Conservation (phyloP, 306 rosid genomes). For the Vigna mungo region DNA sequence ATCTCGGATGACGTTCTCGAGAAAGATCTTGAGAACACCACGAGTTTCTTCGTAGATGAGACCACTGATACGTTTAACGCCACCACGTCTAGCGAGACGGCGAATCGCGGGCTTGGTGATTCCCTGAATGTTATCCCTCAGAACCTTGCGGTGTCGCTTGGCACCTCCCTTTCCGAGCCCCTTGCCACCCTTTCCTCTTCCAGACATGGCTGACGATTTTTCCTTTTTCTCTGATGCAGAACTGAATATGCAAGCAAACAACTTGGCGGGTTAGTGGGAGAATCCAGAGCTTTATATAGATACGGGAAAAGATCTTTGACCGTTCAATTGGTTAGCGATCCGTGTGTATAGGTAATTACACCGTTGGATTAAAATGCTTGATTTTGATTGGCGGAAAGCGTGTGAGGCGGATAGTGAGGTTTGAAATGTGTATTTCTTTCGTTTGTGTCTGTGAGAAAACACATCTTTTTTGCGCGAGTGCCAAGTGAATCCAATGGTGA, state of each 20-base stretch:
- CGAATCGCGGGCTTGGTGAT: conserved; percentile 69
- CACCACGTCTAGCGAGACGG: conserved; percentile 66
- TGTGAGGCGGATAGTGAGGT: conserved; percentile 9
- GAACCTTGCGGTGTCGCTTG: conserved; percentile 69
- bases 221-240: not conserved
- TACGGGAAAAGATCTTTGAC: not conserved
- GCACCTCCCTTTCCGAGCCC: conserved; percentile 77
- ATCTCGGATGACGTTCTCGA: conserved; percentile 63
- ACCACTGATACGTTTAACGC: conserved; percentile 66
- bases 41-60: conserved; percentile 68
- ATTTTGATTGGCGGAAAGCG: conserved; percentile 44
- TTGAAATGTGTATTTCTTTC: not conserved
- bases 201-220: conserved; percentile 48
- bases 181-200: conserved; percentile 74
- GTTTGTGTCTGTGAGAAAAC: conserved; percentile 30
- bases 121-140: conserved; percentile 69
- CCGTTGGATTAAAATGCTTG: conserved; percentile 45
- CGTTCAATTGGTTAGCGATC: conserved; percentile 44
- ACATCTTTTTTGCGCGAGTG: not conserved
- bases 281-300: conserved; percentile 7
- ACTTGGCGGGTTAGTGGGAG: not conserved
- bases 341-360: conserved; percentile 3
- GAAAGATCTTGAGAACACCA: conserved; percentile 65
- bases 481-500: not conserved
- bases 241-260: not conserved